A percentile compares a stretch with the other conserved stretches of the same genome.
Conservation (phyloP, 2,329 filamentous ascomycete species). For the Penicillium frequentans region DNA sequence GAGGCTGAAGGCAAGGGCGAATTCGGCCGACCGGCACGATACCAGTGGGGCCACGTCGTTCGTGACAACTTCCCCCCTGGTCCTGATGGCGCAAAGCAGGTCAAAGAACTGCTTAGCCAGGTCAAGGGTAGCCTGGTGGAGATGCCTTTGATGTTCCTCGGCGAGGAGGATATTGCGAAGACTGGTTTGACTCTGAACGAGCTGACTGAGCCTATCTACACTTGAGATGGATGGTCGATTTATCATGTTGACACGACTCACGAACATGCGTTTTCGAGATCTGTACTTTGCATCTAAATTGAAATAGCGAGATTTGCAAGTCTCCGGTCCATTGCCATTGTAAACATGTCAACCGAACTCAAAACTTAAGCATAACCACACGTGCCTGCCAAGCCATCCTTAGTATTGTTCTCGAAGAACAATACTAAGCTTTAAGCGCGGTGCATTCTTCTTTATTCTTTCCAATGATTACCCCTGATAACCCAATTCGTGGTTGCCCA, state of each 20-base stretch:
- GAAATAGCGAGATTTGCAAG: background rate
- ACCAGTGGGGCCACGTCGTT: conserved; percentile 85
- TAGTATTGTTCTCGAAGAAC: background rate
- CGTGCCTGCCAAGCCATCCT: background rate
- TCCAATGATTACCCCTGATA: background rate
- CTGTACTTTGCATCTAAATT: background rate
- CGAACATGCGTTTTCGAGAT: background rate
- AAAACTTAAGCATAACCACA: background rate
- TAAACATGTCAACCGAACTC: too few species aligned
- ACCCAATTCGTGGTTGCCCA: background rate
- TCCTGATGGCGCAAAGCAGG: conserved; percentile 66
- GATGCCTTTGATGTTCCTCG: conserved; percentile 88
- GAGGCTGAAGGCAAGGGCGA: conserved; percentile 48
- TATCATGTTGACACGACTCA: background rate
- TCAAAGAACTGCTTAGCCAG: conserved; percentile 68
- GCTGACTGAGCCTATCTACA: conserved; percentile 72
- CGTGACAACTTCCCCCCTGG: conserved; percentile 66
- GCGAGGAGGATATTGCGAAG: conserved; percentile 82
- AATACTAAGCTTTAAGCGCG: background rate
- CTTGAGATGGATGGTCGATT: conserved; percentile 38
- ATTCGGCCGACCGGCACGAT: conserved; percentile 51
- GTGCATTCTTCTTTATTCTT: background rate
- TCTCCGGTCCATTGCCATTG: background rate
- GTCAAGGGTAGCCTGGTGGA: conserved; percentile 75
- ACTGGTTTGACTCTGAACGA: conserved; percentile 72